Percentiles rank a stretch among this genome's conserved stretches.
Conservation (phyloP, 2,329 filamentous ascomycete genomes). For the Chalaropsis ovoidea region DNA sequence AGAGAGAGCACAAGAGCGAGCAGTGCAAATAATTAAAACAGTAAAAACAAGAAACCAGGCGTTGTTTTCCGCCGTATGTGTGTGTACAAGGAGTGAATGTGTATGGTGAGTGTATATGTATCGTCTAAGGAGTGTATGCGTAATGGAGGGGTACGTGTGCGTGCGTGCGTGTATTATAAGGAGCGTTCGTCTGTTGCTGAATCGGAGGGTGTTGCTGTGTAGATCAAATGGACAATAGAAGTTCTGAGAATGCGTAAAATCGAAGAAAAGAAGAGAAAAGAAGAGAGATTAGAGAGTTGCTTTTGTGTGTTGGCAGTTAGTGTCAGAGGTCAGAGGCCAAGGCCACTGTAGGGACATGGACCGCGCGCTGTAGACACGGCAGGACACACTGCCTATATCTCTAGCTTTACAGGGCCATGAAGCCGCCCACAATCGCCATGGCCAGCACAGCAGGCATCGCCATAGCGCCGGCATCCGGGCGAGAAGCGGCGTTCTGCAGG, state of each 20-base stretch:
- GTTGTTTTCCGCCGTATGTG: neutral
- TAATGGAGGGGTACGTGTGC: neutral
- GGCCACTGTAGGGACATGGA: neutral
- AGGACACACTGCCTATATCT: neutral
- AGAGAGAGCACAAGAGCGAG: neutral
- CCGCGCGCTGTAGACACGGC: neutral
- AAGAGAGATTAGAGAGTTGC: neutral
- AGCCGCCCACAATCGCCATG: slow-evolving; percentile 29
- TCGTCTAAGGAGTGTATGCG: slow-evolving; percentile 3
- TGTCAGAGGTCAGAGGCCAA: neutral
- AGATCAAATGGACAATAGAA: neutral
- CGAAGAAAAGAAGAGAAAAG: neutral
- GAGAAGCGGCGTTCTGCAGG: slow-evolving; percentile 34
- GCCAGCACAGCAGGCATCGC: slow-evolving; percentile 16
- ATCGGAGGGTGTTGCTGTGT: neutral
- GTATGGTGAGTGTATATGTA: neutral
- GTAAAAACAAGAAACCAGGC: neutral
- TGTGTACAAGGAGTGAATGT: neutral
- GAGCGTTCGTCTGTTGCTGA: neutral
- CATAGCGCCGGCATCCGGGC: slow-evolving; percentile 26
- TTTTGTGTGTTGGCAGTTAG: neutral
- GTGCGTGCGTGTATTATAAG: neutral
- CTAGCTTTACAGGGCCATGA: slow-evolving; percentile 17
- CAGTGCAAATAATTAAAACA: neutral
- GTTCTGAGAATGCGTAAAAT: neutral